Evolutionary conservation across 305 asterid genomes (phyloP), one percentile per base, ranked within the genome.

Genomic region (Fraxinus angustifolia): DNA sequence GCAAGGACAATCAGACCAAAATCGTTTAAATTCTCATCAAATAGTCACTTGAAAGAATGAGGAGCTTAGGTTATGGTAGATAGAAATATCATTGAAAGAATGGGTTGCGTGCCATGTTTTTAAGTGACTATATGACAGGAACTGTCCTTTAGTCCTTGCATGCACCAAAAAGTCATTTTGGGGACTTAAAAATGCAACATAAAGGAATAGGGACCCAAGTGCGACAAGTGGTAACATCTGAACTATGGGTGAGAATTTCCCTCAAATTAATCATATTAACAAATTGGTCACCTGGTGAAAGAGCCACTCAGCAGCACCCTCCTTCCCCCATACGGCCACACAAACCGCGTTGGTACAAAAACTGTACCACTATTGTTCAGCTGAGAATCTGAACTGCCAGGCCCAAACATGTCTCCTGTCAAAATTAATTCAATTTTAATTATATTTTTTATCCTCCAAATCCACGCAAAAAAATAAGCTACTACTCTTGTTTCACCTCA

Each of bases 251-350:
- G 34, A 28, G 34, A 26, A 2, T 65, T 65, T 65, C 73, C 34
- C 34, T 28, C 75, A 78, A 23, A 79, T 70, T 71, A 82, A 79
- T 79, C 67, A 65, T 75, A 78, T 77, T 16, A 81, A 67, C 36
- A 73, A 72, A 53, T 74, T 12, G 77, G 82, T 89, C 87, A 90
- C 93, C 93, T 89, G 84, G 91, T 86, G 83, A 90, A 90, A 80
- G 93, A 45, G 82, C 93, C 93, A 80, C 93, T 86, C 71, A 90
- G 83, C 82, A 84, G 83, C 67, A 90, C 93, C 86, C 91, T 84
- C 79, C 90, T 85, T 82, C 93, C 93, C 28, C 93, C 93, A 81
- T 89, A 83, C 62, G 93, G 90, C 93, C 93, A 90, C 72, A 89
- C 91, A 74, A 90, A 90, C 74, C 93, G 85, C 0, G 89, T 84